Base-by-base conservation (phyloP, 495 filamentous ascomycete species). In the Lasiosphaeria ovina region DNA sequence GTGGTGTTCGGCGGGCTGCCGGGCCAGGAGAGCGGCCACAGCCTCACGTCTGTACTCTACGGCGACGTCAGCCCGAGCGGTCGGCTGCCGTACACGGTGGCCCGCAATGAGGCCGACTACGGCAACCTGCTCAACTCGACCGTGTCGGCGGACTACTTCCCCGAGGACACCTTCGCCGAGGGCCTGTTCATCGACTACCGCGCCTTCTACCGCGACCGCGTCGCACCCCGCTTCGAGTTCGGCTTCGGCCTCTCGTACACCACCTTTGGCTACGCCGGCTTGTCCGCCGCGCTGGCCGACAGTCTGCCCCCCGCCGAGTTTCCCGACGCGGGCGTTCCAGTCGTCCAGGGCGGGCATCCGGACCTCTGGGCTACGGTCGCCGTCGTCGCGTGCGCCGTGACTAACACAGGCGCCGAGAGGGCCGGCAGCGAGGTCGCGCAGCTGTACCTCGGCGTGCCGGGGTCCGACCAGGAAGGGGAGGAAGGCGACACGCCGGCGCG, bases 151-250 rank as follows among this genome's bases (percentile, higher is more conserved):
- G 67, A 84, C 35, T 73, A 77, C 66, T 77, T 80, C 67, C 81
- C 58, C 67, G 88, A 75, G 2, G 34, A 59, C 7, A 55, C 65
- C 38, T 92, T 92, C 68, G 77, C 71, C 5, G 89, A 92, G 60
- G 88, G 89, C 48, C 75, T 86, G n/a, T 87, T 87, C 69, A 88
- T 93, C 60, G 90, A 94, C 71, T 94, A 94, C 74, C 86, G 91
- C 50, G 71, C 77, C 57, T 90, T 93, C 54, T 91, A 94, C 77
- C 81, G 81, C 62, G 71, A 77, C 45, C 74, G 78, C 24, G 80
- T 86, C 57, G 76, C 77, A n/a, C 89, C 89, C 2, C 79, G 86
- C 42, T 94, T 84, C 66, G 89, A 91, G 71, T 94, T 94, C 60
- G 90, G 90, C 6, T 90, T 82, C 65, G 90, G 90, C 44, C 74